A percentile compares a stretch with the other conserved stretches of the same genome.
phyloP scores from a whole-genome alignment of 192 early-diverging fungal genomes.

The Podila epigama region DNA sequence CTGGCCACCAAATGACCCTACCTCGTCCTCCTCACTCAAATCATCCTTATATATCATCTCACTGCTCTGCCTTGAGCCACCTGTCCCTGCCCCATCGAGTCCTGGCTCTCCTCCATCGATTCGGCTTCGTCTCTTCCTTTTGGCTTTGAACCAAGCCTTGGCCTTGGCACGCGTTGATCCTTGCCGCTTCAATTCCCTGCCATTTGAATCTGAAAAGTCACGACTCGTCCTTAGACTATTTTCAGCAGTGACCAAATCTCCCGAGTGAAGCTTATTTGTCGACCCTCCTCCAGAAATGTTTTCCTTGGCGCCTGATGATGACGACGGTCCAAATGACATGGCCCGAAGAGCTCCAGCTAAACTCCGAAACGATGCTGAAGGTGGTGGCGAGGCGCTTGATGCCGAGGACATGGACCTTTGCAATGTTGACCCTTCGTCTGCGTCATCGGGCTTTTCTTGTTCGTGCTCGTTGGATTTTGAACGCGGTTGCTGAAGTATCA shows the following conservation, averaged over 20 bases:
- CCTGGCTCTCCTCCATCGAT: neutral
- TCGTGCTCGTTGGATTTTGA: slow-evolving; percentile 8
- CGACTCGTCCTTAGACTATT: slow-evolving; percentile 19
- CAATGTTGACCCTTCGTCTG: neutral
- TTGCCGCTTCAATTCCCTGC: slow-evolving; percentile 27
- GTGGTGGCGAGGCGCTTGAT: slow-evolving; percentile 7
- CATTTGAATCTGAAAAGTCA: slow-evolving; percentile 20
- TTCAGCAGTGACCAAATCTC: neutral
- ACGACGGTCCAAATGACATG: slow-evolving; percentile 35
- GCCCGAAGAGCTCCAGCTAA: slow-evolving; percentile 29
- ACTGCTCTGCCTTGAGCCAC: neutral
- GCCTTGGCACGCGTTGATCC: slow-evolving; percentile 31
- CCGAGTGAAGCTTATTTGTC: too few relatives aligned
- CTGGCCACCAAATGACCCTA: neutral
- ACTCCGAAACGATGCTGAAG: slow-evolving; percentile 23
- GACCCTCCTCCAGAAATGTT: neutral
- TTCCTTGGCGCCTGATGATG: neutral
- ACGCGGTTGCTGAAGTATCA: neutral
- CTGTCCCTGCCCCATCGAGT: neutral
- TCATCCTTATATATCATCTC: neutral
- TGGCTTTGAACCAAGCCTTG: slow-evolving; percentile 44
- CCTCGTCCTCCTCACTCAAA: neutral
- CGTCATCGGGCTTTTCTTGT: neutral
- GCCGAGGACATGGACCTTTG: slow-evolving; percentile 7
- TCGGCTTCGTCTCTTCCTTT: slow-evolving; percentile 19